Evolutionary conservation across 2,329 filamentous ascomycete species (phyloP).

Genomic region (Ramularia collo-cygni): DNA sequence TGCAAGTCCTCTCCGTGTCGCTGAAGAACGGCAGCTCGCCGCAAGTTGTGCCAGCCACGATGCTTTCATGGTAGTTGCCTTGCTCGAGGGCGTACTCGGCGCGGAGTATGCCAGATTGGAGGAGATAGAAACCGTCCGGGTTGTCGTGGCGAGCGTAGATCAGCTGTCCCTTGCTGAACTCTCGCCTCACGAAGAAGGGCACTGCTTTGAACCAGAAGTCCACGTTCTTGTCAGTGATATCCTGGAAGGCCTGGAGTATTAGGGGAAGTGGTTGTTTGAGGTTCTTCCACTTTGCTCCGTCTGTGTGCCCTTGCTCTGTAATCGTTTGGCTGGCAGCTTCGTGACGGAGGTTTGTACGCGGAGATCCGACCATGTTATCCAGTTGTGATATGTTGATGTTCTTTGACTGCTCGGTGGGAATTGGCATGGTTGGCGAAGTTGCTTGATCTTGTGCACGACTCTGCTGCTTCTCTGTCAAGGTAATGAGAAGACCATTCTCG

Average conservation of each 20-base stretch:
- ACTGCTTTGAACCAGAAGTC: constrained; percentile 88
- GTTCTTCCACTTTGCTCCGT: constrained; percentile 66
- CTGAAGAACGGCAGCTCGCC: constrained; percentile 96
- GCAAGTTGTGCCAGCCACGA: constrained; percentile 89
- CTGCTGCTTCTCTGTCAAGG: constrained; percentile 31
- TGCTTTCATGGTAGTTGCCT: constrained; percentile 81
- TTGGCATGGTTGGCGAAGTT: constrained; percentile 39
- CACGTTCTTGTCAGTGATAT: constrained; percentile 75
- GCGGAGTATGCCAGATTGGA: constrained; percentile 82
- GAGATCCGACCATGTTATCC: constrained; percentile 55
- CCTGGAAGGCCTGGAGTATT: constrained; percentile 92
- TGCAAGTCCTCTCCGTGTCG: constrained; percentile 80
- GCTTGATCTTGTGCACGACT: constrained; percentile 35
- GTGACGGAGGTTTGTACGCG: constrained; percentile 69
- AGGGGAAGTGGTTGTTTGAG: constrained; percentile 87
- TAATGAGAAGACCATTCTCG: constrained; percentile 80
- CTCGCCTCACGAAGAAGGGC: constrained; percentile 65
- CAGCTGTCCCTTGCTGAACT: constrained; percentile 61
- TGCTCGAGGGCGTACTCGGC: constrained; percentile 89
- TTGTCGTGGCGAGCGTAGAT: constrained; percentile 70
- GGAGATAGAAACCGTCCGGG: constrained; percentile 78
- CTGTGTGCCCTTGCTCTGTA: constrained; percentile 48
- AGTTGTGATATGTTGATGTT: constrained; percentile 18
- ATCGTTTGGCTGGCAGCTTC: constrained; percentile 72
- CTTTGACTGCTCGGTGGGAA: constrained; percentile 19